A percentile compares a stretch with the other conserved stretches of the same genome.
phyloP scores from a whole-genome alignment of 371 early-diverging fungal species.

The Syncephalastrum contaminatum region DNA sequence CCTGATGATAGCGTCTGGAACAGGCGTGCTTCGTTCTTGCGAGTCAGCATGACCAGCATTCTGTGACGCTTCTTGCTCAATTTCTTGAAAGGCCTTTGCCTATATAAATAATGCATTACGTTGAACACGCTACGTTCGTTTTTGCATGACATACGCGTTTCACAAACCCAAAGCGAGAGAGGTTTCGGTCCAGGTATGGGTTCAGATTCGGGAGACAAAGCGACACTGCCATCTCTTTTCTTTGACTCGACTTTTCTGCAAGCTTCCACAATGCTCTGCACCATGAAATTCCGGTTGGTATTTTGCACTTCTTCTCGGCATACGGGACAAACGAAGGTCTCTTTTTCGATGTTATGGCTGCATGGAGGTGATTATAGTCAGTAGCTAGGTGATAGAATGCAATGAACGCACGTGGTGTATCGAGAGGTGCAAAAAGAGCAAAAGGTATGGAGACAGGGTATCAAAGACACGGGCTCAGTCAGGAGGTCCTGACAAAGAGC shows the following conservation, averaged over 20 bases:
- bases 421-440: slow-evolving; percentile 14
- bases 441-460: slow-evolving; percentile 29
- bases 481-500: slow-evolving; percentile 25
- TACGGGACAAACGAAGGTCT: slow-evolving; percentile 13
- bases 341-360: background rate
- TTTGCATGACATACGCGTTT: background rate
- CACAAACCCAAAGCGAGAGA: slow-evolving; percentile 4
- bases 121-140: too few relatives aligned
- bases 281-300: slow-evolving; percentile 14
- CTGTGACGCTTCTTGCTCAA: too few relatives aligned
- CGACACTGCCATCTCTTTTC: background rate
- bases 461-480: slow-evolving; percentile 18
- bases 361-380: background rate
- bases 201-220: slow-evolving; percentile 2
- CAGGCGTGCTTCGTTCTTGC: too few relatives aligned
- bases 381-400: background rate
- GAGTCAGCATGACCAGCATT: too few relatives aligned
- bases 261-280: slow-evolving; percentile 16
- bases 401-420: background rate
- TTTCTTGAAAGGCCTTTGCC: too few relatives aligned
- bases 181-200: slow-evolving; percentile 15
- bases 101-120: too few relatives aligned
- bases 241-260: background rate
- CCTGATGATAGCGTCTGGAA: too few relatives aligned
- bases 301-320: slow-evolving; percentile 13